phyloP scores from a whole-genome alignment of 768 basidiomycete genomes.

The Termitomyces sp. region DNA sequence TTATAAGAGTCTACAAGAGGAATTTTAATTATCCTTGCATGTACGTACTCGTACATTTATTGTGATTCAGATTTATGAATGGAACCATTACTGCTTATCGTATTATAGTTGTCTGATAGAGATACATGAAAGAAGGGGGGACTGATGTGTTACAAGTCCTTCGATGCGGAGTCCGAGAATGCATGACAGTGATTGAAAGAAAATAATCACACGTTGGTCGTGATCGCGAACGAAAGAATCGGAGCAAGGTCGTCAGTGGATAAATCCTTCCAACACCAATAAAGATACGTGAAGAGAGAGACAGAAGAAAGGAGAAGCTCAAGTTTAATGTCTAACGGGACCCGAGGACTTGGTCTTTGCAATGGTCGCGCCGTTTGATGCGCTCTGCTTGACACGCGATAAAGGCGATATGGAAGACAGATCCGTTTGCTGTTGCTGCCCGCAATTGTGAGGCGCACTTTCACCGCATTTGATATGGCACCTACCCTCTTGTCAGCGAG shows the following conservation, averaged over 20 bases:
- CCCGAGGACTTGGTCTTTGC: slow-evolving; percentile 21
- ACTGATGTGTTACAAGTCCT: neutral
- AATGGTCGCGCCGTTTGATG: slow-evolving; percentile 24
- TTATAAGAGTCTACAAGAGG: too few relatives aligned
- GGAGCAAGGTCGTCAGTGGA: neutral
- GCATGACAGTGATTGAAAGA: neutral
- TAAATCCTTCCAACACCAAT: neutral
- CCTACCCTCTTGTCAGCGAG: slow-evolving; percentile 27
- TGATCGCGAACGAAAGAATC: neutral
- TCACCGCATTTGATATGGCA: slow-evolving; percentile 89
- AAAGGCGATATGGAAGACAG: slow-evolving; percentile 29
- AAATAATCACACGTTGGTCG: neutral
- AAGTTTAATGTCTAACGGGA: slow-evolving; percentile 13
- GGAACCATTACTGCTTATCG: neutral
- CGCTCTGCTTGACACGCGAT: slow-evolving; percentile 33
- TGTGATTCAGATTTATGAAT: neutral
- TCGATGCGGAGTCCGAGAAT: neutral
- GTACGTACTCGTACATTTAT: neutral
- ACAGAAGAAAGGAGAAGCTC: neutral
- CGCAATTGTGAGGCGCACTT: slow-evolving; percentile 73
- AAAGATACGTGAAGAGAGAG: neutral
- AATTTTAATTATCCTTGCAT: too few relatives aligned
- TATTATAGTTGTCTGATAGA: neutral
- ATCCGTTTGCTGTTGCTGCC: slow-evolving; percentile 28
- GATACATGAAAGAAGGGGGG: neutral